phyloP scores from a whole-genome alignment of 192 early-diverging fungal genomes.

The Cetraspora pellucida region DNA sequence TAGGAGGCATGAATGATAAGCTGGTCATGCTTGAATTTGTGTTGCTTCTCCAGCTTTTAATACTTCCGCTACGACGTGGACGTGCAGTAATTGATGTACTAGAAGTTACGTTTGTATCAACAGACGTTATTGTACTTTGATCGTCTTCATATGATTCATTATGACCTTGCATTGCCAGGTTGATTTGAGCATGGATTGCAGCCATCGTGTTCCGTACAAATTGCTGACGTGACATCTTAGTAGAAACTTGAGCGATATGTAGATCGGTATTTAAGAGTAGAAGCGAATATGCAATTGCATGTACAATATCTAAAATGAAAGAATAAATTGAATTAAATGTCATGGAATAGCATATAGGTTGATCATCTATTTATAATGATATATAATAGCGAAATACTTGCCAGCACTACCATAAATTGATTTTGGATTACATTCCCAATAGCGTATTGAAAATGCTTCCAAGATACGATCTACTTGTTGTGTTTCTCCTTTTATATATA shows the following conservation, averaged over 20 bases:
- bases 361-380: background rate
- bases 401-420: constrained; percentile 48
- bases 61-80: constrained; percentile 33
- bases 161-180: constrained; percentile 7
- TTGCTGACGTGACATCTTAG: constrained; percentile 72
- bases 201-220: constrained; percentile 75
- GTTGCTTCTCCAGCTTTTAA: constrained; percentile 50
- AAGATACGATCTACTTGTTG: constrained; percentile 93
- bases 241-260: constrained; percentile 77
- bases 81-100: constrained; percentile 7
- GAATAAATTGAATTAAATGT: background rate
- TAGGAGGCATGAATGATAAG: constrained; percentile 33
- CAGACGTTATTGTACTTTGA: constrained; percentile 21
- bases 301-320: constrained; percentile 70
- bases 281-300: constrained; percentile 84
- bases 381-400: constrained; percentile 20
- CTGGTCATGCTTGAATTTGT: constrained; percentile 31
- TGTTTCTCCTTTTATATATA: constrained; percentile 87
- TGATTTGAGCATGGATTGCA: constrained; percentile 42
- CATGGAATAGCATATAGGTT: background rate
- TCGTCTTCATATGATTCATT: constrained; percentile 29
- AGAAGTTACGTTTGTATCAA: constrained; percentile 16
- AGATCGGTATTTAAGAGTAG: constrained; percentile 93
- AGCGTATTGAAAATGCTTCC: constrained; percentile 79
- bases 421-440: constrained; percentile 80